phyloP scores from a whole-genome alignment of 2,329 filamentous ascomycete genomes.

The Xylariaceae sp. region DNA sequence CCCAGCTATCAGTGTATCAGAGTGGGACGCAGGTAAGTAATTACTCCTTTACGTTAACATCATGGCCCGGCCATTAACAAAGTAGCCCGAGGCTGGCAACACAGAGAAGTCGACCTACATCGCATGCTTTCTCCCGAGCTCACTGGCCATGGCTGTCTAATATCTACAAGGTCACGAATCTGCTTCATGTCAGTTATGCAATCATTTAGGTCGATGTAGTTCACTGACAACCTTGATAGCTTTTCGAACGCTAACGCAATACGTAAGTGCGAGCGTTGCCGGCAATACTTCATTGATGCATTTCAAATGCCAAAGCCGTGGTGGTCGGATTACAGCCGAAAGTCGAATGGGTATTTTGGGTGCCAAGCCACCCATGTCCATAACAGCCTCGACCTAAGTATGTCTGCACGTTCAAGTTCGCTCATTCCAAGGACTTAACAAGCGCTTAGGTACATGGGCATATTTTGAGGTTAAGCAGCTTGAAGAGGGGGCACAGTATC shows the following conservation, averaged over 20 bases:
- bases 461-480: conserved; percentile 44
- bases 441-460: conserved; percentile 41
- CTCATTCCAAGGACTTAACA: background rate
- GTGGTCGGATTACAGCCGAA: conserved; percentile 45
- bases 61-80: background rate
- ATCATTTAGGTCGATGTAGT: background rate
- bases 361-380: conserved; percentile 34
- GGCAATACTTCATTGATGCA: conserved; percentile 28
- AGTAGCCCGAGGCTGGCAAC: conserved; percentile 7
- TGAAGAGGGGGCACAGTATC: conserved; percentile 31
- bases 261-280: conserved; percentile 41
- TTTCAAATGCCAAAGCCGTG: conserved; percentile 44
- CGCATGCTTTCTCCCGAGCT: background rate
- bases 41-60: too few species aligned
- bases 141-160: background rate
- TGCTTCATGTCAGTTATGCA: conserved; percentile 17
- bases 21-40: conserved; percentile 16
- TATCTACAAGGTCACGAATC: background rate
- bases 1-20: background rate
- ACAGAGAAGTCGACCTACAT: background rate
- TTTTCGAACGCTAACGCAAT: conserved; percentile 42
- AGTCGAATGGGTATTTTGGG: conserved; percentile 51
- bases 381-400: conserved; percentile 28
- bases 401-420: background rate
- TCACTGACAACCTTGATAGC: conserved; percentile 32